Percentiles rank a stretch among this genome's conserved stretches.
phyloP scores from a whole-genome alignment of 768 basidiomycete species.

The Pleurotus djamor region DNA sequence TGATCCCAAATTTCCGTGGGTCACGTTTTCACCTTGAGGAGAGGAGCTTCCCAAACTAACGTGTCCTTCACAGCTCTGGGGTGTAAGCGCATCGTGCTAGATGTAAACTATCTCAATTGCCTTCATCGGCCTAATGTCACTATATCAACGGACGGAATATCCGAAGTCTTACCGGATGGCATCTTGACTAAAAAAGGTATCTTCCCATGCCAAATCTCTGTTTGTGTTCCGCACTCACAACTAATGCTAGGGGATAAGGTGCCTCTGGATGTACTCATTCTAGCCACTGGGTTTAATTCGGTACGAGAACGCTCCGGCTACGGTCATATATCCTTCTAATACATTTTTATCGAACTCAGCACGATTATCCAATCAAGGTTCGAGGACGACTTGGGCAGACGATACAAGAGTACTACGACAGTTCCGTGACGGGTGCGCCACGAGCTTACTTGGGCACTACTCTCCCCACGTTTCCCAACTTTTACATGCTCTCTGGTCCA shows the following conservation, averaged over 20 bases:
- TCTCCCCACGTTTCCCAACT: slow-evolving; percentile 45
- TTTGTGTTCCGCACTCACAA: not conserved
- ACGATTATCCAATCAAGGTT: slow-evolving; percentile 29
- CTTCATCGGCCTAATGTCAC: slow-evolving; percentile 45
- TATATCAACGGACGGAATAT: slow-evolving; percentile 39
- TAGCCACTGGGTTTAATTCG: slow-evolving; percentile 32
- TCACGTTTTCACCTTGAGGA: not conserved
- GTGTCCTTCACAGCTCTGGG: slow-evolving; percentile 34
- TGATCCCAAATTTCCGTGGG: slow-evolving; percentile 51
- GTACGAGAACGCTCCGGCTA: slow-evolving; percentile 13
- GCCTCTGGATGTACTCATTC: slow-evolving; percentile 35
- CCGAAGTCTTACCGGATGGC: slow-evolving; percentile 35
- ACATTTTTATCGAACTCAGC: slow-evolving; percentile 14
- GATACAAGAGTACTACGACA: slow-evolving; percentile 36
- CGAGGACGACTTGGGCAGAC: slow-evolving; percentile 25
- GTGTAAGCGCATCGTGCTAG: slow-evolving; percentile 53
- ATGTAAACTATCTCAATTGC: slow-evolving; percentile 41
- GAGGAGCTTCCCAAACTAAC: not conserved
- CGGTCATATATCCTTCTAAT: not conserved
- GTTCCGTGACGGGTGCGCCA: slow-evolving; percentile 27
- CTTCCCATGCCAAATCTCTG: not conserved
- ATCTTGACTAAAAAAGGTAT: slow-evolving; percentile 37
- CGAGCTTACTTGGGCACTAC: slow-evolving; percentile 42
- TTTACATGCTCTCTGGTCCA: slow-evolving; percentile 38
- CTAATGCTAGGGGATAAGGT: slow-evolving; percentile 24